Percentiles rank a stretch among this genome's conserved stretches.
Evolutionary conservation across 1,139 yeast species (phyloP).

Genomic region (Debaryomyces subglobosus): DNA sequence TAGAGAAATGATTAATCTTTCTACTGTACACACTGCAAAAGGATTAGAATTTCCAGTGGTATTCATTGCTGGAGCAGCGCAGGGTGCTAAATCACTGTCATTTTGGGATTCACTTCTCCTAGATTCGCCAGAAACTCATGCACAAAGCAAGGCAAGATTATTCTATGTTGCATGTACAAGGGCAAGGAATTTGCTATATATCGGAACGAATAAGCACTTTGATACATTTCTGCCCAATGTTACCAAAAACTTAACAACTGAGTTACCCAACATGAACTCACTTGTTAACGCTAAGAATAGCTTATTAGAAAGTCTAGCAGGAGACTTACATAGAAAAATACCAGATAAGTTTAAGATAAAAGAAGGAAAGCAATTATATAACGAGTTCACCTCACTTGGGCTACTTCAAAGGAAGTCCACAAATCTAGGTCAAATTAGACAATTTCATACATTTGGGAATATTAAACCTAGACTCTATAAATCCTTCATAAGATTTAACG

Average conservation of each 20-base stretch:
- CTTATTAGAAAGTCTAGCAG: conserved; percentile 12
- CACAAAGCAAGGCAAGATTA: conserved; percentile 28
- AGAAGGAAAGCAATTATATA: conserved; percentile 16
- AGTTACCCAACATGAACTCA: conserved; percentile 15
- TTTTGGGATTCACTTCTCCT: conserved; percentile 22
- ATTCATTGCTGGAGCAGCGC: conserved; percentile 49
- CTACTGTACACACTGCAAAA: conserved; percentile 73
- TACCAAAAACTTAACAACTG: conserved; percentile 16
- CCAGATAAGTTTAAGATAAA: conserved; percentile 13
- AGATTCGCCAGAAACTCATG: conserved; percentile 8
- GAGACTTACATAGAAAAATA: conserved; percentile 10
- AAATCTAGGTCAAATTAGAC: neutral
- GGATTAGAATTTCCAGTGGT: conserved; percentile 75
- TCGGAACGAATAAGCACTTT: conserved; percentile 17
- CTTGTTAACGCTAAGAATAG: conserved; percentile 1
- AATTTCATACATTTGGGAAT: neutral
- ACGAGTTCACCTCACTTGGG: conserved; percentile 11
- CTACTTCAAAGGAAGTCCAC: conserved; percentile 2
- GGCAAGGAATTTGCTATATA: conserved; percentile 56
- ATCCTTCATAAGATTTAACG: neutral
- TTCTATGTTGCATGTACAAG: conserved; percentile 70
- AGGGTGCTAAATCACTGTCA: conserved; percentile 13
- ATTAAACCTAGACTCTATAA: neutral
- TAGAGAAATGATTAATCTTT: conserved; percentile 44
- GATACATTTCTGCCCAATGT: conserved; percentile 13